Conservation (phyloP, 257 asterid genomes). For the Hygrophila difformis region DNA sequence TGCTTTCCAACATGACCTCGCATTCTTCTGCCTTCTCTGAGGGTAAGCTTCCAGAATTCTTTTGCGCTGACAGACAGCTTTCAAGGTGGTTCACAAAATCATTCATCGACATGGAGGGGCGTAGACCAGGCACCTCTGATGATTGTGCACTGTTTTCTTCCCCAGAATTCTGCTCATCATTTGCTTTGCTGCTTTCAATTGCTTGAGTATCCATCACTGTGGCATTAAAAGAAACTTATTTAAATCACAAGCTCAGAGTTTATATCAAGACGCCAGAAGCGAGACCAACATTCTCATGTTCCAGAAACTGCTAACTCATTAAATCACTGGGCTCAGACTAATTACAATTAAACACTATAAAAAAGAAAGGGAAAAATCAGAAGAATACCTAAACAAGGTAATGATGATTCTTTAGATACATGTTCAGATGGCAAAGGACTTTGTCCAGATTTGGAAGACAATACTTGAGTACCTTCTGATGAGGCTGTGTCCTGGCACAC, state of each 20-base stretch:
- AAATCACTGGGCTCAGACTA: too few species aligned
- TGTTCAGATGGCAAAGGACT: slow-evolving; percentile 21
- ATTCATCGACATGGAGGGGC: slow-evolving; percentile 51
- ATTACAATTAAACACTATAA: too few species aligned
- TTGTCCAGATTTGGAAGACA: slow-evolving; percentile 30
- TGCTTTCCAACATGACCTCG: slow-evolving; percentile 49
- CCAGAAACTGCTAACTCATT: not conserved
- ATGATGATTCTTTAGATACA: slow-evolving; percentile 36
- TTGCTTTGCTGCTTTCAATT: slow-evolving; percentile 30
- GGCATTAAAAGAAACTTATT: slow-evolving; percentile 12
- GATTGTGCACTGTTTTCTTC: slow-evolving; percentile 25
- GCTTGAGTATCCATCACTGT: slow-evolving; percentile 39
- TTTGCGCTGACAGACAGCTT: slow-evolving; percentile 50
- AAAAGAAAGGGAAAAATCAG: too few species aligned
- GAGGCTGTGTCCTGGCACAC: slow-evolving; percentile 35
- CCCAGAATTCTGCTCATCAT: slow-evolving; percentile 18
- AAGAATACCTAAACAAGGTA: slow-evolving; percentile 60
- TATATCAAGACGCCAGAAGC: not conserved
- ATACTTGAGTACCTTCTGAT: slow-evolving; percentile 31
- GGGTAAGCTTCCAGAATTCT: slow-evolving; percentile 50
- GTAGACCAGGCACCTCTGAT: slow-evolving; percentile 29
- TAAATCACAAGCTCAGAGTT: not conserved
- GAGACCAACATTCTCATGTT: not conserved
- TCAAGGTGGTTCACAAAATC: slow-evolving; percentile 66
- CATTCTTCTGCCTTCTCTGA: slow-evolving; percentile 47